These are phyloP conservation scores for Populus euphratica DNA, from an alignment of 345 rosid genomes.

Conservation along the genomic window DNA sequence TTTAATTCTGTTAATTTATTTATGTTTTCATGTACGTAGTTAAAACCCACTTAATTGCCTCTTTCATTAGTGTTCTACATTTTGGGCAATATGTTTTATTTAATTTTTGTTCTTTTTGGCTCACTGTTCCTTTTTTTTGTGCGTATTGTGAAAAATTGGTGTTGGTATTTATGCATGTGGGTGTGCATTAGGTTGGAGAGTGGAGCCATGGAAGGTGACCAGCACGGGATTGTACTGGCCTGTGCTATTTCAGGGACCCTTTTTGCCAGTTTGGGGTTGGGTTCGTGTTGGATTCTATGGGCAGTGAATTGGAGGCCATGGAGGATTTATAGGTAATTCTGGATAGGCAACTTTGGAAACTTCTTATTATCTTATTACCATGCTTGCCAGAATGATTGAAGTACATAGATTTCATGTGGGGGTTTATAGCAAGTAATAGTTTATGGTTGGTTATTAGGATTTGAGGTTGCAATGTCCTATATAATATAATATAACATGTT, in stretches of 20 bases:
- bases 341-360: background rate
- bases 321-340: constrained; percentile 83
- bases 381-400: background rate
- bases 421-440: background rate
- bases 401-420: constrained; percentile 1
- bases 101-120: background rate
- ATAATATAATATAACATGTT: background rate
- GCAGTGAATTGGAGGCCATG: constrained; percentile 98
- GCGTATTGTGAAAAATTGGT: background rate
- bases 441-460: background rate
- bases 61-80: constrained; percentile 17
- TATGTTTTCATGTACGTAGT: background rate
- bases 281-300: constrained; percentile 85
- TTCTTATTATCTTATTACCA: background rate
- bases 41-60: constrained; percentile 5
- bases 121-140: background rate
- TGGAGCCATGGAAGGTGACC: constrained; percentile 83
- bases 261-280: constrained; percentile 62
- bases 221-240: constrained; percentile 55
- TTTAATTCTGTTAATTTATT: background rate
- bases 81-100: background rate
- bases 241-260: constrained; percentile 86
- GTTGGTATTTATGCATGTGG: constrained; percentile 29
- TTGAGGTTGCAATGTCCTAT: background rate
- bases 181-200: constrained; percentile 41